Base-by-base conservation (phyloP, 164 flowering plant genomes). In the Vitis rotundifolia region DNA sequence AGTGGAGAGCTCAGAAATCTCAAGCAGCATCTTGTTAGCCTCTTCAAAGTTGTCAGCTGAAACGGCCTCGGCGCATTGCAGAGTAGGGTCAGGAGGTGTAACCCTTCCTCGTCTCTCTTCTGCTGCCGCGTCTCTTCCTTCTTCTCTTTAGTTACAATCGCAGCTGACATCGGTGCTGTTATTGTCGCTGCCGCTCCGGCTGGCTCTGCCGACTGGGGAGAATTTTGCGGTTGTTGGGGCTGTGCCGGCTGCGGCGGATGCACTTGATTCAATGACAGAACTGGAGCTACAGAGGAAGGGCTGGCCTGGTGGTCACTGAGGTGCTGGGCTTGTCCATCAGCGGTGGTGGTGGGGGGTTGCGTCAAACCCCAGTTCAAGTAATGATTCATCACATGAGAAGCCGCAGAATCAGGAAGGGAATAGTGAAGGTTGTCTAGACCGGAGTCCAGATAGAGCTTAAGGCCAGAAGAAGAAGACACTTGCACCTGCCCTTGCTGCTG, bases 61-160 rank as follows among this genome's bases (percentile, higher is more conserved):
- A 3, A 93, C 93, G 0, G 98, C 91, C 78, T 96, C 98, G 3
- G 98, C 98, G 80, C 98, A 96, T 64, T 93, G 94, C 6, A 96
- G 59, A 96, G 90, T 22, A 96, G 78, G 11, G 97, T 93, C 19
- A 96, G 79, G 9, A 96, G 88, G 80, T 89, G 98, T 11, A 96
- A 76, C 1, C 99, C 99, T 66, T 91, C 94, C 55, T 93, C 97
- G 76, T 93, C 97, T 67, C 87, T 76, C 79, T 88, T 84, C 67
- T 82, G 84, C 66, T 85, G 88, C 64, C 81, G 61, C 50, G 77
- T 51, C 76, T 91, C 93, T 59, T 92, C 89, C 52, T 83, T 86
- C 71, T 68, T 86, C 68, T 87, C 87, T 71, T 76, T 77, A 48
- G 26, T 13, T 1, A 47, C 73, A 1, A 58, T 57, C 0, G 68